phyloP scores from a whole-genome alignment of 495 filamentous ascomycete genomes.

The Tuber melanosporum region DNA sequence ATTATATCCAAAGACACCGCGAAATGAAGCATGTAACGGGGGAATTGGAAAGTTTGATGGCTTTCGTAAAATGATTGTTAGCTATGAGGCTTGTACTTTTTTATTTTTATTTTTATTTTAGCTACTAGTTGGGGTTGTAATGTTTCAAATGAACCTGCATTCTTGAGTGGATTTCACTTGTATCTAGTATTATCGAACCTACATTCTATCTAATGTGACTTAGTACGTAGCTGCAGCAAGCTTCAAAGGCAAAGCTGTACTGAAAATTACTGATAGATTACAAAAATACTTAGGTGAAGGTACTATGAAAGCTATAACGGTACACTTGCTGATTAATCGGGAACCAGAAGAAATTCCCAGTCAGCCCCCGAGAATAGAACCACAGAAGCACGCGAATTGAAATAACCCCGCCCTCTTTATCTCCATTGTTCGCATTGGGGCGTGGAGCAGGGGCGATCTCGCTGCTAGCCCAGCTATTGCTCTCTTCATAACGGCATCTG shows the following conservation, averaged over 20 bases:
- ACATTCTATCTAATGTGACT: background rate
- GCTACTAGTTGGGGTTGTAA: background rate
- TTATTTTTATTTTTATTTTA: background rate
- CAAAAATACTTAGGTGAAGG: background rate
- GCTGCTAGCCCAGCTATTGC: too few species aligned
- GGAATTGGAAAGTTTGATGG: background rate
- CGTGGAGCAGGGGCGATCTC: too few species aligned
- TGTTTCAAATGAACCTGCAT: background rate
- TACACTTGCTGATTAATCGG: background rate
- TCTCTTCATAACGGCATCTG: background rate
- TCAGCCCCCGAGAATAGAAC: too few species aligned
- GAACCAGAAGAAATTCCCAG: background rate
- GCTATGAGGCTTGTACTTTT: background rate
- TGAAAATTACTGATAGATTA: too few species aligned
- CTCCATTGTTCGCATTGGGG: background rate
- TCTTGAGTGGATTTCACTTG: background rate
- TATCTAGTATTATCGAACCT: background rate
- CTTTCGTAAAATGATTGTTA: background rate
- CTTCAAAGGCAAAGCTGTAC: background rate
- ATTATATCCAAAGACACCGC: constrained; percentile 12
- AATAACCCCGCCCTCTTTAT: background rate
- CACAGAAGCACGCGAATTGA: background rate
- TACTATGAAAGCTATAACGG: background rate
- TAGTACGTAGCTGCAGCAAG: background rate
- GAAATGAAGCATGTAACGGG: background rate